Conservation (phyloP, 306 rosid species). For the Rosa multiflora region DNA sequence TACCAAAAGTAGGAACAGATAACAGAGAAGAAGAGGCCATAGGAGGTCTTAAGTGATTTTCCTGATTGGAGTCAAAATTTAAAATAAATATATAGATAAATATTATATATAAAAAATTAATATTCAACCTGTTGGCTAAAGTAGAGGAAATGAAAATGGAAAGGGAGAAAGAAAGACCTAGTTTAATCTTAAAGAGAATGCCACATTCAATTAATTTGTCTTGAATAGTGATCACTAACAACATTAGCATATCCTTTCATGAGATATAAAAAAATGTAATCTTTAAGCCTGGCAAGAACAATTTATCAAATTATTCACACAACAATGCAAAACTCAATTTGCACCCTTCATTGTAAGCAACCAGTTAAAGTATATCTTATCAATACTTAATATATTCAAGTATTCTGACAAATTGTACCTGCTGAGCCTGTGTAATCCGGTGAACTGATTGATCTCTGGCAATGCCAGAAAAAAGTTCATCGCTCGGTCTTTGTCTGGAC, state of each 20-base stretch:
- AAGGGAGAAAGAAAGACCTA: constrained; percentile 8
- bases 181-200: not conserved
- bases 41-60: constrained; percentile 36
- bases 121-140: not conserved
- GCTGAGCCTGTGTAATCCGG: constrained; percentile 36
- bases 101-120: constrained; percentile 9
- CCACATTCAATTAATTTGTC: not conserved
- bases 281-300: not conserved
- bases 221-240: not conserved
- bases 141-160: not conserved
- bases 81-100: not conserved
- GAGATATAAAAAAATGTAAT: not conserved
- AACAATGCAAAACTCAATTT: not conserved
- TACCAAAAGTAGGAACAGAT: constrained; percentile 30
- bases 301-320: not conserved
- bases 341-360: not conserved
- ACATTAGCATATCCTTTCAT: constrained; percentile 1
- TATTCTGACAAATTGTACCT: constrained; percentile 44
- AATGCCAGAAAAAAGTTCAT: constrained; percentile 36
- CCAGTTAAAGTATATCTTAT: constrained; percentile 2
- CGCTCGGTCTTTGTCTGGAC: constrained; percentile 56
- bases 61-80: constrained; percentile 41
- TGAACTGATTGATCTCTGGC: constrained; percentile 40
- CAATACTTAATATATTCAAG: constrained; percentile 26
- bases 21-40: constrained; percentile 30